Percentiles rank a stretch among this genome's conserved stretches.
These are phyloP conservation scores for Yamadazyma trypodendri DNA, from an alignment of 1,139 yeast species.

Conservation along the genomic window DNA sequence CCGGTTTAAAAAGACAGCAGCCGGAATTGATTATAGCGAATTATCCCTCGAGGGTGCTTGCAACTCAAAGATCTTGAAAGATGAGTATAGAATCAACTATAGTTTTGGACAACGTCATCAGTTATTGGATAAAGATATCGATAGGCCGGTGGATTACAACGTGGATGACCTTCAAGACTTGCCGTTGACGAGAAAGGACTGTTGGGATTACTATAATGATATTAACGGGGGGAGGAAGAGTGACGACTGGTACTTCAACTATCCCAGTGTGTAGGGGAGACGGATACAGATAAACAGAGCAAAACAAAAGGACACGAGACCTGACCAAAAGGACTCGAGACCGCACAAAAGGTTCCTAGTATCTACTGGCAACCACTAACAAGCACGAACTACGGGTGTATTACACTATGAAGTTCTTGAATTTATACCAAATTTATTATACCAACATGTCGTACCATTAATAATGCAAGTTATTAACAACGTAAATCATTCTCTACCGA, in stretches of 20 bases:
- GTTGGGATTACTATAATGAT: constrained; percentile 43
- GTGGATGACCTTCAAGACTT: constrained; percentile 23
- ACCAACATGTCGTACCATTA: too few relatives aligned
- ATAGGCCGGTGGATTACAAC: constrained; percentile 21
- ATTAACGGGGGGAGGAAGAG: constrained; percentile 21
- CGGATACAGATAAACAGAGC: too few relatives aligned
- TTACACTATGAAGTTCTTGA: too few relatives aligned
- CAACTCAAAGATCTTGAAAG: constrained; percentile 24
- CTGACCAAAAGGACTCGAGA: too few relatives aligned
- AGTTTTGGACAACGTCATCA: constrained; percentile 26
- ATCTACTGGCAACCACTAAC: too few relatives aligned
- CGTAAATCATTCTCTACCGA: too few relatives aligned
- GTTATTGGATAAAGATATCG: constrained; percentile 24
- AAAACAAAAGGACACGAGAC: too few relatives aligned
- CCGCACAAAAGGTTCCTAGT: too few relatives aligned
- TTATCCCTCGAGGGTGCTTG: constrained; percentile 33
- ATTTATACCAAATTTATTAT: too few relatives aligned
- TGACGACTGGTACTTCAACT: constrained; percentile 27
- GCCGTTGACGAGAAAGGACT: constrained; percentile 36
- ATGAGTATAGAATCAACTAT: constrained; percentile 31
- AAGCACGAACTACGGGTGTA: too few relatives aligned
- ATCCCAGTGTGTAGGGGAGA: constrained; percentile 2
- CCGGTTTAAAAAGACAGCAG: constrained; percentile 25
- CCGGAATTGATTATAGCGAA: constrained; percentile 15
- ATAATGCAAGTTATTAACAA: too few relatives aligned